Percentiles rank a stretch among this genome's conserved stretches.
phyloP scores from a whole-genome alignment of 2,329 filamentous ascomycete species.

The Pyricularia sp. region DNA sequence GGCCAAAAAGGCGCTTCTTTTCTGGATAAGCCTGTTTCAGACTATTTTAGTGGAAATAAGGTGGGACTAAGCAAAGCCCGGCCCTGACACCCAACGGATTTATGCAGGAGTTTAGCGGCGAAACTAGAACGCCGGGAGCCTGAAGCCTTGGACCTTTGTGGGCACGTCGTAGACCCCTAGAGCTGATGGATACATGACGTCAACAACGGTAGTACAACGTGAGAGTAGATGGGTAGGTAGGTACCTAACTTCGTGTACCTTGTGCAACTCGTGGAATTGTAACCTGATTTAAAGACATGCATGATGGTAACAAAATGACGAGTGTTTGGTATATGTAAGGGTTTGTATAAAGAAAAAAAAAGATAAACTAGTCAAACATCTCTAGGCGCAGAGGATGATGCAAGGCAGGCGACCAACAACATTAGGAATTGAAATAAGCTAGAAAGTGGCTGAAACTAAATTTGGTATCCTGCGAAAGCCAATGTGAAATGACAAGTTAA shows the following conservation, averaged over 20 bases:
- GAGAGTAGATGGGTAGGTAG: too few relatives aligned
- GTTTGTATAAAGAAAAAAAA: background rate
- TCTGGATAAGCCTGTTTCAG: background rate
- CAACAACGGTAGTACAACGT: background rate
- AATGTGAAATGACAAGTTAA: background rate
- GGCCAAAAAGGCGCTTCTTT: background rate
- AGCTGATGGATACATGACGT: background rate
- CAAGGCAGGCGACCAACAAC: too few relatives aligned
- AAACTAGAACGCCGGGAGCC: background rate
- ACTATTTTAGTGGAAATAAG: background rate
- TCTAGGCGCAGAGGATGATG: background rate
- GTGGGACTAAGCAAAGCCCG: background rate
- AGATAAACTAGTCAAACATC: background rate
- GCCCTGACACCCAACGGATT: background rate
- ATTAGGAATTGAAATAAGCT: background rate
- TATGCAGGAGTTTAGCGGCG: background rate
- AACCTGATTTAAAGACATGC: background rate
- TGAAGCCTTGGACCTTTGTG: background rate
- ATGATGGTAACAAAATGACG: background rate
- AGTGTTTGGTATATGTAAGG: background rate
- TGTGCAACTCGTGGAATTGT: background rate
- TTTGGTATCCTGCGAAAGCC: background rate
- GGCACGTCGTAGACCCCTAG: background rate
- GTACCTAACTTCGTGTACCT: too few relatives aligned
- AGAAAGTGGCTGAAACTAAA: background rate